phyloP scores from a whole-genome alignment of 371 early-diverging fungal species.

The Mucor mucedo region DNA sequence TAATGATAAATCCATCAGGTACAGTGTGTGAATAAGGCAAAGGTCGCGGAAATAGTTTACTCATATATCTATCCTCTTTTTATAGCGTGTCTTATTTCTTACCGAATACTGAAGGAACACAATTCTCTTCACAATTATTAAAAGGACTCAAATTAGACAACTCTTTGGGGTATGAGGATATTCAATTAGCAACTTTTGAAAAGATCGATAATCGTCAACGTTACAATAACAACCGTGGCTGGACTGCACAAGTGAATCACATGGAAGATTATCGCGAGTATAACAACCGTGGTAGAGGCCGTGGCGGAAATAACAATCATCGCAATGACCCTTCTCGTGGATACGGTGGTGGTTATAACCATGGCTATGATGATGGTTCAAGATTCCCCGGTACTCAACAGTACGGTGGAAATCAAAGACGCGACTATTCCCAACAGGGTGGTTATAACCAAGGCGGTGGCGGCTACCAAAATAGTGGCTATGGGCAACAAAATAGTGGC shows the following conservation, averaged over 20 bases:
- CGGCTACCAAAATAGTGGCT: conserved; percentile 11
- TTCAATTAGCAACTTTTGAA: conserved; percentile 59
- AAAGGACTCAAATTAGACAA: conserved; percentile 55
- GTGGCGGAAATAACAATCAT: conserved; percentile 17
- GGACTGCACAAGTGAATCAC: conserved; percentile 52
- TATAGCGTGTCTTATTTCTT: conserved; percentile 57
- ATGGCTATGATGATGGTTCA: conserved; percentile 24
- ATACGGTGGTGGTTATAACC: conserved; percentile 34
- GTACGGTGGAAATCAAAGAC: conserved; percentile 30
- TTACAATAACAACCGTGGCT: conserved; percentile 37
- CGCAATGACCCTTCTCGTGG: conserved; percentile 39
- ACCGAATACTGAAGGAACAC: conserved; percentile 49
- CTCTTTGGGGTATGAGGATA: conserved; percentile 57
- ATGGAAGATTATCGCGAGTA: conserved; percentile 51
- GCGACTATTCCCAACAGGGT: conserved; percentile 14
- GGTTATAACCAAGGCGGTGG: conserved; percentile 13
- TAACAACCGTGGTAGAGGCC: conserved; percentile 20
- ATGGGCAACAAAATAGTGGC: conserved; percentile 14
- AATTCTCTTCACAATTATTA: conserved; percentile 56
- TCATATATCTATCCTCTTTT: neutral
- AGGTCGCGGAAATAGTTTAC: neutral
- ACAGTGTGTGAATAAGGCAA: neutral
- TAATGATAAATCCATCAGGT: conserved; percentile 56
- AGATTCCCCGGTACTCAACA: conserved; percentile 20
- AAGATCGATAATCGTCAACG: conserved; percentile 39